phyloP scores from a whole-genome alignment of 768 basidiomycete species.

The Hysterangium stoloniferum region DNA sequence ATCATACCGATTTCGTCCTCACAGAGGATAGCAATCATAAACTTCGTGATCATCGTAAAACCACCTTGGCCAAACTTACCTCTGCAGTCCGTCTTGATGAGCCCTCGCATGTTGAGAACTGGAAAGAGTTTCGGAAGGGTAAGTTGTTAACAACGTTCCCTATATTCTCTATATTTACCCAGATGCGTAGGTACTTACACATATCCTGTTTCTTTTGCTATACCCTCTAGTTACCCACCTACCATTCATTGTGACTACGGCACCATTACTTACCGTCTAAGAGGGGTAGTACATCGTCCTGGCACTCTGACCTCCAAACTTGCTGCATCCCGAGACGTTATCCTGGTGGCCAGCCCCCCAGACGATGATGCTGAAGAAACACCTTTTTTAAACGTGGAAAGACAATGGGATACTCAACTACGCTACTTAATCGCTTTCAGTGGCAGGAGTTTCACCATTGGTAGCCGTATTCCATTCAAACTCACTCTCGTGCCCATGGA shows the following conservation, averaged over 20 bases:
- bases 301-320: constrained; percentile 74
- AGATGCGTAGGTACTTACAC: constrained; percentile 67
- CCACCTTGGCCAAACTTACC: neutral
- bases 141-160: constrained; percentile 12
- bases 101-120: constrained; percentile 24
- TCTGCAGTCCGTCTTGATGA: neutral
- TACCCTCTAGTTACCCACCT: constrained; percentile 76
- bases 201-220: constrained; percentile 87
- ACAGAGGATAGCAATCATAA: constrained; percentile 14
- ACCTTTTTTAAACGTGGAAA: constrained; percentile 59
- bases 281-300: constrained; percentile 75
- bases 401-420: constrained; percentile 86
- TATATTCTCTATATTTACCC: neutral
- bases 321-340: constrained; percentile 60
- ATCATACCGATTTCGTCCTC: neutral
- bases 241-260: constrained; percentile 70
- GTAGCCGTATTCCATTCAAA: constrained; percentile 70
- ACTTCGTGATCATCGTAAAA: constrained; percentile 16
- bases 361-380: constrained; percentile 63
- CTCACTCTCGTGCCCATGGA: constrained; percentile 77
- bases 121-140: constrained; percentile 91
- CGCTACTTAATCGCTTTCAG: constrained; percentile 72
- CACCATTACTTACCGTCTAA: constrained; percentile 68
- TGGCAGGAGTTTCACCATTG: constrained; percentile 74
- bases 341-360: constrained; percentile 63